phyloP scores from a whole-genome alignment of 108 stramenopile species.

The Bacterosira constricta region DNA sequence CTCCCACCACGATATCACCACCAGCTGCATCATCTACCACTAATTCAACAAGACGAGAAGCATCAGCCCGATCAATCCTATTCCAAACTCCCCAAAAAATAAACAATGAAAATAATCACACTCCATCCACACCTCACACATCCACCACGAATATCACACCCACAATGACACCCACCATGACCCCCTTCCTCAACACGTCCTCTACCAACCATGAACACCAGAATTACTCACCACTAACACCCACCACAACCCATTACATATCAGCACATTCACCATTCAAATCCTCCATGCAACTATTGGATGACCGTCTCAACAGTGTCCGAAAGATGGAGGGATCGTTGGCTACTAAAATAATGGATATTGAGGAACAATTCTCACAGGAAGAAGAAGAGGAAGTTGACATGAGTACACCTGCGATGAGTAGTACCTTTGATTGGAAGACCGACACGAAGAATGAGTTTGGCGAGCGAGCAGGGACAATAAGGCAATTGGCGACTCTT shows the following conservation, averaged over 20 bases:
- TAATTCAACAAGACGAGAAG: not conserved
- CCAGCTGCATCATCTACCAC: not conserved
- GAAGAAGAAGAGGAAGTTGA: too few species aligned
- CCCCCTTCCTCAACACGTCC: not conserved
- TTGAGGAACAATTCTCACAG: not conserved
- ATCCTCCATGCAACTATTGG: not conserved
- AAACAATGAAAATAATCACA: too few species aligned
- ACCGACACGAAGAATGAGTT: too few species aligned
- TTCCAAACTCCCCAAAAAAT: not conserved
- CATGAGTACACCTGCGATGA: too few species aligned
- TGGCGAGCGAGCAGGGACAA: too few species aligned
- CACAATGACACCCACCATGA: not conserved
- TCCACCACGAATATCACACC: not conserved
- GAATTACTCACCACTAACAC: not conserved
- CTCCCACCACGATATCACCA: not conserved
- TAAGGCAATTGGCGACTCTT: too few species aligned
- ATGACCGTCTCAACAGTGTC: conserved; percentile 8
- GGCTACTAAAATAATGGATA: not conserved
- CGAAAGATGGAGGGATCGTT: not conserved
- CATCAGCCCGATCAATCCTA: too few species aligned
- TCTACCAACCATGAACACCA: not conserved
- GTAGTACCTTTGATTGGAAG: too few species aligned
- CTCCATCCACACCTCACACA: too few species aligned
- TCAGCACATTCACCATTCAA: not conserved
- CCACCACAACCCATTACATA: not conserved